Conservation (phyloP, 1,284 basidiomycete genomes). For the Boletellus sp. region DNA sequence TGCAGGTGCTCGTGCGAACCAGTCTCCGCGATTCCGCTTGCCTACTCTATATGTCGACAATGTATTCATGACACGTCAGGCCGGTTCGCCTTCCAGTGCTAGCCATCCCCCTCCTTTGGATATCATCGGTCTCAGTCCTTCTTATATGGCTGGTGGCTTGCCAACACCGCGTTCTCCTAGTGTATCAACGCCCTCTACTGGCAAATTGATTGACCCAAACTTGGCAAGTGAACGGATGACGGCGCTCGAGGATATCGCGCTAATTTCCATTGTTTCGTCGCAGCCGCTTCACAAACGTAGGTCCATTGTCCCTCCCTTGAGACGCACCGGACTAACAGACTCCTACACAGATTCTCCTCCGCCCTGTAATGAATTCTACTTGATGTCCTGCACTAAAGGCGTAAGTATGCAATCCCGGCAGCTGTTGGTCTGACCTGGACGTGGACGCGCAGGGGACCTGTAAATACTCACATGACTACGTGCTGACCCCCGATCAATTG, state of each 20-base stretch:
- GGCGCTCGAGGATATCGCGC: constrained; percentile 10
- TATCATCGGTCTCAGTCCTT: constrained; percentile 36
- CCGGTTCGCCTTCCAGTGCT: constrained; percentile 31
- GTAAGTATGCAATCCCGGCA: constrained; percentile 38
- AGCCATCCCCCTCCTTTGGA: constrained; percentile 43
- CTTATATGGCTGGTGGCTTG: constrained; percentile 47
- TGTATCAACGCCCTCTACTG: constrained; percentile 29
- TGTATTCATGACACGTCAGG: constrained; percentile 57
- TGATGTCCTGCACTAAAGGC: constrained; percentile 76
- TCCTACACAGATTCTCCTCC: constrained; percentile 46
- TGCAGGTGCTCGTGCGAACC: constrained; percentile 41
- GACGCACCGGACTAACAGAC: constrained; percentile 11
- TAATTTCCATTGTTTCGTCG: constrained; percentile 8
- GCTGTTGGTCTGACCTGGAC: constrained; percentile 9
- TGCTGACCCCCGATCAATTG: constrained; percentile 63
- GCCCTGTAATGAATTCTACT: constrained; percentile 76
- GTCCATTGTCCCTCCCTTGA: constrained; percentile 14
- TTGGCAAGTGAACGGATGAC: constrained; percentile 38
- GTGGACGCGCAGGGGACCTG: constrained; percentile 51
- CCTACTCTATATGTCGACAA: constrained; percentile 56
- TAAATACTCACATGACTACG: constrained; percentile 79
- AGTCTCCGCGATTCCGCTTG: constrained; percentile 49
- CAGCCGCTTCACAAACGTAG: constrained; percentile 53
- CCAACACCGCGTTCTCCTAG: constrained; percentile 50
- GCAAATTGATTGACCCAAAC: constrained; percentile 50